Evolutionary conservation across 169 alveolate genomes (phyloP), one percentile per base, ranked within the genome.

Genomic region (Cryptosporidium sp.): DNA sequence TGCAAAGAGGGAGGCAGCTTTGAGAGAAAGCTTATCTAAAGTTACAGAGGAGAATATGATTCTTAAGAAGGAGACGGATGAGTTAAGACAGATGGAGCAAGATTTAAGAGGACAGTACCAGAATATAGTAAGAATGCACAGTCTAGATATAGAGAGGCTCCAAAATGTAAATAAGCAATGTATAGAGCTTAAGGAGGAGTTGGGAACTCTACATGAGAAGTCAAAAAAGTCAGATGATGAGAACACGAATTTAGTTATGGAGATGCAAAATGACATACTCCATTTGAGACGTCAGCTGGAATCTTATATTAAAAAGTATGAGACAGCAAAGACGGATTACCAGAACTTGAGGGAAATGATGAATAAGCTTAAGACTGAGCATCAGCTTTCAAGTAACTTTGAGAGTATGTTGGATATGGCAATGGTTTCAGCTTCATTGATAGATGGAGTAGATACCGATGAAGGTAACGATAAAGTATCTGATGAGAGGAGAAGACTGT

Each of bases 41-140:
- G 45, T 48, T 33, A 41, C 31, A 2, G 75, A 80, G 18, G 75
- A 59, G 45, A 80, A 80, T 80, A 0, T 31, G 3, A 65, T 59
- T 9, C 62, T 80, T 14, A 62, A 65, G 26, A 62, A 59, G 67
- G 75, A 80, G 55, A 48, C 59, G 12, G 48, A 80, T 37, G 80
- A 80, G 23, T 29, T 61, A 26, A 80, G 51, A 23, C 89, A 65
- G 39, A 59, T 31, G 31, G 89, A 80, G 14, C 73, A 59, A 12
- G 89, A 80, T 65, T 37, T 80, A 8, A 80, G 89, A 18, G 59
- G 89, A 2, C 89, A 80, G 51, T 80, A 80, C 37, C 89, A 80
- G 26, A 80, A 80, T 80, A 80, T 80, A 43, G 89, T 80, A 8
- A 55, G 89, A 41, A 62, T 65, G 75, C 89, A 80, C 31, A 80